Conservation (phyloP, 768 basidiomycete genomes). For the Wakefieldia striispora region DNA sequence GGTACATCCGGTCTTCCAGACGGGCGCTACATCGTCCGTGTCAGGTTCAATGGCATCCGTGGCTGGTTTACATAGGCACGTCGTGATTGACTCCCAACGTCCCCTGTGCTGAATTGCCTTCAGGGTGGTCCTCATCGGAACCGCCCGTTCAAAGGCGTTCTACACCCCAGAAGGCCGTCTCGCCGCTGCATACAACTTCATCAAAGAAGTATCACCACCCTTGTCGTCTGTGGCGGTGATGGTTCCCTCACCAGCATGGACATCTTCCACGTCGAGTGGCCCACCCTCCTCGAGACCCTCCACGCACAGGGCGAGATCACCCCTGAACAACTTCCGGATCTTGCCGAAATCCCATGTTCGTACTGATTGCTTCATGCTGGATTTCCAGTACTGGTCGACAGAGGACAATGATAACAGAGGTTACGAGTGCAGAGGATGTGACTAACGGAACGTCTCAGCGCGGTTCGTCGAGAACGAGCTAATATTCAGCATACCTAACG, state of each 20-base stretch:
- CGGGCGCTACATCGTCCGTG: slow-evolving; percentile 87
- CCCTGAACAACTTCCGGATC: slow-evolving; percentile 68
- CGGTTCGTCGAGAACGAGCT: too few species aligned
- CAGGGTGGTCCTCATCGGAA: slow-evolving; percentile 95
- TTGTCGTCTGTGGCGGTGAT: slow-evolving; percentile 97
- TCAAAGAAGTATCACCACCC: slow-evolving; percentile 96
- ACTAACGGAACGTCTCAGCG: too few species aligned
- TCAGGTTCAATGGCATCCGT: slow-evolving; percentile 97
- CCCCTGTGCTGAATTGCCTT: neutral
- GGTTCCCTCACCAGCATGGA: slow-evolving; percentile 97
- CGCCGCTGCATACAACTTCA: slow-evolving; percentile 83
- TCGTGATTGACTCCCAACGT: neutral
- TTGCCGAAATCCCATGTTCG: too few species aligned
- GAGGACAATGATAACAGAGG: too few species aligned
- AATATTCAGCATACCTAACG: too few species aligned
- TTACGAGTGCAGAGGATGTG: too few species aligned
- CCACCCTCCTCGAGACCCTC: slow-evolving; percentile 71
- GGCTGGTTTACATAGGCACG: slow-evolving; percentile 89
- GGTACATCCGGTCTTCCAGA: slow-evolving; percentile 72
- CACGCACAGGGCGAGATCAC: slow-evolving; percentile 73
- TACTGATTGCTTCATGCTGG: too few species aligned
- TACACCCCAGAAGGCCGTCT: slow-evolving; percentile 85
- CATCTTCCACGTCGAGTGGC: slow-evolving; percentile 93
- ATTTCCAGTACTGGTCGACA: too few species aligned
- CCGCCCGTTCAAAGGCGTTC: slow-evolving; percentile 82